phyloP scores from a whole-genome alignment of 768 basidiomycete genomes.

The Boletus subcaerulescens region DNA sequence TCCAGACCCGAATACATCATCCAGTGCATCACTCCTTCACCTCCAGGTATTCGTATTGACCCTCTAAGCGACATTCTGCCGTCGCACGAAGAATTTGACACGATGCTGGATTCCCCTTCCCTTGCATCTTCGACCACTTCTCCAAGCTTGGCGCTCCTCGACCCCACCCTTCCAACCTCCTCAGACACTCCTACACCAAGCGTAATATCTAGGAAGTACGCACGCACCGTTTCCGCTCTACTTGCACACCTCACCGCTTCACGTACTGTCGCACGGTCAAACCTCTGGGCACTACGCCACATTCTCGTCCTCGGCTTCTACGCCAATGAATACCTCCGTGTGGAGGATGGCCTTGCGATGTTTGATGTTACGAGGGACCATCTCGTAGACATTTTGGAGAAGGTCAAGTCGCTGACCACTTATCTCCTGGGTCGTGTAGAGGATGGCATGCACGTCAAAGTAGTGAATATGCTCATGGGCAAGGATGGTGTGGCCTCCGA shows the following conservation, averaged over 20 bases:
- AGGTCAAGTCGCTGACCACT: conserved; percentile 51
- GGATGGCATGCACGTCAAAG: conserved; percentile 49
- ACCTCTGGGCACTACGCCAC: conserved; percentile 69
- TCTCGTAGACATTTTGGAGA: conserved; percentile 38
- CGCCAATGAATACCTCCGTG: conserved; percentile 56
- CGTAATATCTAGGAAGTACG: conserved; percentile 41
- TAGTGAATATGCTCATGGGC: conserved; percentile 35
- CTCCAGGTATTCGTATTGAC: conserved; percentile 38
- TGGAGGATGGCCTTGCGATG: conserved; percentile 53
- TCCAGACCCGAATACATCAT: conserved; percentile 49
- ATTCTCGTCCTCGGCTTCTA: conserved; percentile 61
- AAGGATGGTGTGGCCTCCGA: conserved; percentile 22
- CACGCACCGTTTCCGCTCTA: conserved; percentile 56
- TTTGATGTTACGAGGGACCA: conserved; percentile 18
- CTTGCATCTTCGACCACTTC: conserved; percentile 49
- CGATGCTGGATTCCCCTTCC: conserved; percentile 37
- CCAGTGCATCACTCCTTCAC: conserved; percentile 32
- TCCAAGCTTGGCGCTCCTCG: conserved; percentile 56
- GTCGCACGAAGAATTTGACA: conserved; percentile 41
- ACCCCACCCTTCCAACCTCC: conserved; percentile 54
- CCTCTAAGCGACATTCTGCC: conserved; percentile 54
- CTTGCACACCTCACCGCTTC: conserved; percentile 55
- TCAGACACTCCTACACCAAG: conserved; percentile 19
- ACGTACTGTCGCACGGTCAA: conserved; percentile 54
- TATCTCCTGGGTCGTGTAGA: conserved; percentile 55